Conservation (phyloP, 2,329 filamentous ascomycete genomes). For the Lasiodiplodia citricola region DNA sequence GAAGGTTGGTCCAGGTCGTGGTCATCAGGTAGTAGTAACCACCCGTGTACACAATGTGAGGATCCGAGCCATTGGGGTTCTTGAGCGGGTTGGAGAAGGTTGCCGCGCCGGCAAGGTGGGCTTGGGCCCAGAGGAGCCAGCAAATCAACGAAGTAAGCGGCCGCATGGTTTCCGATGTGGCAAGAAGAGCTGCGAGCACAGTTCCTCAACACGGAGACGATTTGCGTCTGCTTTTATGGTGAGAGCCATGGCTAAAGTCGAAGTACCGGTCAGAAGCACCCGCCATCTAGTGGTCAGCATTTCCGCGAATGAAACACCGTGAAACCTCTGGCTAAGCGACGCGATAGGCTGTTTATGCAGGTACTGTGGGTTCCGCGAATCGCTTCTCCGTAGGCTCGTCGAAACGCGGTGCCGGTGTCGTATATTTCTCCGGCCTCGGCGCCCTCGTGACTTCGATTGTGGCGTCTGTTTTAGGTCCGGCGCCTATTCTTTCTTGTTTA, state of each 20-base stretch:
- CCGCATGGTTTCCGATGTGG: constrained; percentile 3
- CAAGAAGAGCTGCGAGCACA: background rate
- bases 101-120: constrained; percentile 36
- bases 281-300: background rate
- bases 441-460: constrained; percentile 6
- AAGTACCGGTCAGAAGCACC: background rate
- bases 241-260: background rate
- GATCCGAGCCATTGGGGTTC: constrained; percentile 57
- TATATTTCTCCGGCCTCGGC: constrained; percentile 17
- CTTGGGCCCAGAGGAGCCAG: constrained; percentile 16
- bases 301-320: constrained; percentile 12
- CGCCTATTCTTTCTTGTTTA: background rate
- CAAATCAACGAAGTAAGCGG: constrained; percentile 15
- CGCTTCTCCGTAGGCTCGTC: constrained; percentile 6
- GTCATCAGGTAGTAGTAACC: constrained; percentile 65
- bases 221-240: background rate
- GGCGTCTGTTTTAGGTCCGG: background rate
- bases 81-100: constrained; percentile 61
- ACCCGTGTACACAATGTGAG: constrained; percentile 57
- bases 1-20: constrained; percentile 61
- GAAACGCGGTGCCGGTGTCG: constrained; percentile 15
- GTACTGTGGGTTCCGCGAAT: constrained; percentile 9
- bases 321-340: background rate
- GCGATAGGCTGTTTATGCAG: background rate
- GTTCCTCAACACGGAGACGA: background rate